Evolutionary conservation across 192 early-diverging fungal species (phyloP), one percentile per base, ranked within the genome.

Genomic region (Irineochytrium annulatum): DNA sequence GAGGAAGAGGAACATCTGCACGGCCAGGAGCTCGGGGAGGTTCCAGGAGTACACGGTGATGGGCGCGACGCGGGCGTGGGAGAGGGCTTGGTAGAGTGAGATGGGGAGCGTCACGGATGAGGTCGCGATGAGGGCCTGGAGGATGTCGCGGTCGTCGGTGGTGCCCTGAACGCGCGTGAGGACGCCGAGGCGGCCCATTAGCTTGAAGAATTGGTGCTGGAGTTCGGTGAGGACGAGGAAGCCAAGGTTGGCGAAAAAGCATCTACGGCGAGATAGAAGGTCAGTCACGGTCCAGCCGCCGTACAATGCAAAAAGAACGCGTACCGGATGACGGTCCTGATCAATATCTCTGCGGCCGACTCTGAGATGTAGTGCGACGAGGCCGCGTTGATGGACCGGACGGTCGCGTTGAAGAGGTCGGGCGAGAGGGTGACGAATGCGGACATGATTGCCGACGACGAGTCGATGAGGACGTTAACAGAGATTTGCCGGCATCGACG

Each of bases 171-270:
- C 46, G 6, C 46, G 11, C 46, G 6, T 24, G 24, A 49, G 46
- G 46, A 49, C 46, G 46, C 46, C 46, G 26, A 14, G 46, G 5
- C 46, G 46, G 46, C 8, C 13, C n/a, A n/a, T n/a, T n/a, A n/a
- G n/a, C n/a, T n/a, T n/a, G n/a, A n/a, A n/a, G 24, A 49, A 17
- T 24, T 49, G 46, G 26, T 22, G 26, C 46, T 49, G 46, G 11
- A 24, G 6, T 49, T 49, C 46, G 13, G 46, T 49, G 6, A 49
- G 46, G 46, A 49, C 26, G 46, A 49, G 46, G 22, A 22, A 49
- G 46, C 13, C 17, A 6, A 24, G 13, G 46, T 49, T 49, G 46
- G n/a, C n/a, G n/a, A n/a, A n/a, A n/a, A n/a, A n/a, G n/a, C n/a
- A n/a, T n/a, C n/a, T n/a, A n/a, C n/a, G n/a, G n/a, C n/a, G n/a